Conservation (phyloP, 2,329 filamentous ascomycete genomes). For the Paracorniculantispora psalliotae region DNA sequence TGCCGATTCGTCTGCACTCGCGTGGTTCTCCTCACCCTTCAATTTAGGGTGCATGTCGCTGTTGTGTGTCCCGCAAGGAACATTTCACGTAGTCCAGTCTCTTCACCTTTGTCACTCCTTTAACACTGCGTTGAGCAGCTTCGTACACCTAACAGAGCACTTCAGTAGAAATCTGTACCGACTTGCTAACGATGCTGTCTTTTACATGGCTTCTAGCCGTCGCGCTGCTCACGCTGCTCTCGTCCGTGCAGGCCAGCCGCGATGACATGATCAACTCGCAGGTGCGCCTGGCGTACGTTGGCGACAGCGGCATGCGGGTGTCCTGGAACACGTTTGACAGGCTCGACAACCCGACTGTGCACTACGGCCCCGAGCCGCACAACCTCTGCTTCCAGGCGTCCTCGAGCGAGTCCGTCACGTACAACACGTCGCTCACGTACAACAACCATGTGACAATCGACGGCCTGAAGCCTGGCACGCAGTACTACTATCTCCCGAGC, state of each 20-base stretch:
- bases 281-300: neutral
- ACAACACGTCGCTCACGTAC: constrained; percentile 28
- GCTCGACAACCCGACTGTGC: constrained; percentile 23
- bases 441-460: constrained; percentile 20
- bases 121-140: neutral
- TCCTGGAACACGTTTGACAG: constrained; percentile 30
- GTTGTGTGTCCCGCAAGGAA: neutral
- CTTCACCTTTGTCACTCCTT: neutral
- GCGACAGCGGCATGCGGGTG: constrained; percentile 18
- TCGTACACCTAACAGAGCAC: neutral
- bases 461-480: neutral
- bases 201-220: neutral
- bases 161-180: neutral
- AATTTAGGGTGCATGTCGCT: neutral
- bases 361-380: constrained; percentile 22
- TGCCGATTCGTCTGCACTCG: neutral
- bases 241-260: neutral
- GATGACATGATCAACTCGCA: neutral
- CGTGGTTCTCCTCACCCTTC: neutral
- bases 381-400: constrained; percentile 20
- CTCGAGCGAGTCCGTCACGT: constrained; percentile 25
- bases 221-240: neutral
- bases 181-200: neutral
- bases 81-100: neutral
- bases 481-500: neutral